phyloP scores from a whole-genome alignment of 257 asterid species.

The Knoxia roxburghii region DNA sequence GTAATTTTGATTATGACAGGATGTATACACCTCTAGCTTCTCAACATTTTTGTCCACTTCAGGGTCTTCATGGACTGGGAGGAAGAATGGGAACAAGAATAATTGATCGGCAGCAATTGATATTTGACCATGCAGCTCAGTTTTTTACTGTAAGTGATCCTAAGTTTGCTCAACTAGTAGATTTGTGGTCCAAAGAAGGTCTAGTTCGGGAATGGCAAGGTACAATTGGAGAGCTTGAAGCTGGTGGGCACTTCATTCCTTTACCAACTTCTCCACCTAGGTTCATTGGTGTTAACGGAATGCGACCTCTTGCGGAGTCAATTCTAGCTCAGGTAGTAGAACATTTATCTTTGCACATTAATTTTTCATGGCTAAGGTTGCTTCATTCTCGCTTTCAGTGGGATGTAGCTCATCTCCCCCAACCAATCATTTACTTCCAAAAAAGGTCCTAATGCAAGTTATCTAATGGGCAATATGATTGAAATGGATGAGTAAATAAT shows the following conservation, averaged over 20 bases:
- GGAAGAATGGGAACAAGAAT: slow-evolving; percentile 93
- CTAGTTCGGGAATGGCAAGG: slow-evolving; percentile 72
- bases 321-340: slow-evolving; percentile 64
- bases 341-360: slow-evolving; percentile 5
- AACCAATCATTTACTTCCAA: background rate
- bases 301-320: slow-evolving; percentile 87
- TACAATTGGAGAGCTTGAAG: slow-evolving; percentile 61
- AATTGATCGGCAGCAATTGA: slow-evolving; percentile 59
- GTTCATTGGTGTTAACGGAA: slow-evolving; percentile 70
- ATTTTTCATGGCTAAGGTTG: background rate
- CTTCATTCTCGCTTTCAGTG: background rate
- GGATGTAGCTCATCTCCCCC: background rate
- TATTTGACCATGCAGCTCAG: slow-evolving; percentile 93
- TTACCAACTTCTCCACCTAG: slow-evolving; percentile 57
- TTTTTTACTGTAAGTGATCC: slow-evolving; percentile 79
- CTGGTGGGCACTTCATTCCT: slow-evolving; percentile 63
- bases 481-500: background rate
- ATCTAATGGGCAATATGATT: background rate
- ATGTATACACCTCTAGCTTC: slow-evolving; percentile 13
- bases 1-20: slow-evolving; percentile 1
- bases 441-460: background rate
- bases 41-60: slow-evolving; percentile 30
- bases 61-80: slow-evolving; percentile 93
- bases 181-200: slow-evolving; percentile 57
- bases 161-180: slow-evolving; percentile 62